A percentile compares a stretch with the other conserved stretches of the same genome.
phyloP scores from a whole-genome alignment of 1,284 basidiomycete species.

The Ceratobasidium sp. region DNA sequence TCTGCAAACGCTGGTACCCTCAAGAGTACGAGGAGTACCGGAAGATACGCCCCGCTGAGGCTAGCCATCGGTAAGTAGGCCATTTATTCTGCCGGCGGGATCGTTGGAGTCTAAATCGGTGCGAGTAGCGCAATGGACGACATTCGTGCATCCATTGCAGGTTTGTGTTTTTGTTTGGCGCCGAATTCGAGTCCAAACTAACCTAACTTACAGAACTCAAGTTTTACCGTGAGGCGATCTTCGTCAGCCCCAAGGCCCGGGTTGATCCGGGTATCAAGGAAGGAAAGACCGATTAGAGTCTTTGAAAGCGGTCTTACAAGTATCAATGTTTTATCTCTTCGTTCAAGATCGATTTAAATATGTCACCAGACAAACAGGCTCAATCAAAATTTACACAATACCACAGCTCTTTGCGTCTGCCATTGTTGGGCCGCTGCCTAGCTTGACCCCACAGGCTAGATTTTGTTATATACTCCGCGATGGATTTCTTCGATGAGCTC shows the following conservation, averaged over 20 bases:
- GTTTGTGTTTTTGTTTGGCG: background rate
- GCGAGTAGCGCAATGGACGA: conserved; percentile 26
- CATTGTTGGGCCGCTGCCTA: too few species aligned
- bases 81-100: background rate
- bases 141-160: conserved; percentile 28
- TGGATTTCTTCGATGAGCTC: too few species aligned
- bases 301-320: too few species aligned
- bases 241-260: conserved; percentile 8
- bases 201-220: conserved; percentile 41
- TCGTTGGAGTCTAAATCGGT: background rate
- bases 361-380: too few species aligned
- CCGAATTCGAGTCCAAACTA: background rate
- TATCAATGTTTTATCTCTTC: too few species aligned
- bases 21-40: background rate
- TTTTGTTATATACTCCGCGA: too few species aligned
- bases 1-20: conserved; percentile 41
- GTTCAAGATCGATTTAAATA: too few species aligned
- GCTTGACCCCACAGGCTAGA: too few species aligned
- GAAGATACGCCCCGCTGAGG: background rate
- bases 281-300: too few species aligned
- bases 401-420: too few species aligned
- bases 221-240: conserved; percentile 48
- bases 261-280: too few species aligned
- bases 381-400: too few species aligned
- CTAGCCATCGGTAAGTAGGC: conserved; percentile 28